Conservation (phyloP, 2,329 filamentous ascomycete species). For the Zasmidium cellare region DNA sequence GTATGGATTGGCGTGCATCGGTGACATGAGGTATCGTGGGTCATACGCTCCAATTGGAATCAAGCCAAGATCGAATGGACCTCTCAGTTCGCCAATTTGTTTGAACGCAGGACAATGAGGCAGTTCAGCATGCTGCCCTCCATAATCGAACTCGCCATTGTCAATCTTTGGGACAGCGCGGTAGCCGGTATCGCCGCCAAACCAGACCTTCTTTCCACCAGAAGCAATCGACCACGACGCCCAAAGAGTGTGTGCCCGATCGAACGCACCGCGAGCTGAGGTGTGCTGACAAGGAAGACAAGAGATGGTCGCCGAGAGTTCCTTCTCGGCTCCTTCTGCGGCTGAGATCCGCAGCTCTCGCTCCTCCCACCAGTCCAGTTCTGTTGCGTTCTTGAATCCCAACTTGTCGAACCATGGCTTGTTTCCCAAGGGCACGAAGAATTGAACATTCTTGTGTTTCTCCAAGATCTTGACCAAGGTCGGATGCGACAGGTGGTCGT, state of each 20-base stretch:
- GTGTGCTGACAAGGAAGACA: conserved; percentile 86
- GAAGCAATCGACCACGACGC: conserved; percentile 79
- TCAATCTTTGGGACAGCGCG: conserved; percentile 69
- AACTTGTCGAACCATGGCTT: conserved; percentile 75
- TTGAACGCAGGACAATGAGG: conserved; percentile 82
- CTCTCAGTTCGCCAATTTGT: conserved; percentile 75
- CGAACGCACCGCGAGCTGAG: conserved; percentile 66
- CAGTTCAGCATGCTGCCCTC: conserved; percentile 59
- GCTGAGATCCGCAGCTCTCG: conserved; percentile 66
- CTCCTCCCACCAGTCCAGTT: conserved; percentile 95
- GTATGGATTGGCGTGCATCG: conserved; percentile 82
- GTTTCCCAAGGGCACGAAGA: conserved; percentile 83
- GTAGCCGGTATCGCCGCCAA: conserved; percentile 87
- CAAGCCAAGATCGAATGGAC: conserved; percentile 86
- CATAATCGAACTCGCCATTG: conserved; percentile 68
- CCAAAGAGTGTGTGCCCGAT: conserved; percentile 80
- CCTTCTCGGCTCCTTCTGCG: conserved; percentile 23
- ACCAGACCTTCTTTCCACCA: conserved; percentile 77
- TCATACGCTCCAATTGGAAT: conserved; percentile 92
- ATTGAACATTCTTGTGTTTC: conserved; percentile 75
- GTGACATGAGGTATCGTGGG: conserved; percentile 71
- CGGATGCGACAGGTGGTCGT: conserved; percentile 82
- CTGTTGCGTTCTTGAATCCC: conserved; percentile 75
- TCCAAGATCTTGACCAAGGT: conserved; percentile 71
- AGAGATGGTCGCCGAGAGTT: conserved; percentile 70